Base-by-base conservation (phyloP, 495 filamentous ascomycete species). In the Penicillium cataractarum region DNA sequence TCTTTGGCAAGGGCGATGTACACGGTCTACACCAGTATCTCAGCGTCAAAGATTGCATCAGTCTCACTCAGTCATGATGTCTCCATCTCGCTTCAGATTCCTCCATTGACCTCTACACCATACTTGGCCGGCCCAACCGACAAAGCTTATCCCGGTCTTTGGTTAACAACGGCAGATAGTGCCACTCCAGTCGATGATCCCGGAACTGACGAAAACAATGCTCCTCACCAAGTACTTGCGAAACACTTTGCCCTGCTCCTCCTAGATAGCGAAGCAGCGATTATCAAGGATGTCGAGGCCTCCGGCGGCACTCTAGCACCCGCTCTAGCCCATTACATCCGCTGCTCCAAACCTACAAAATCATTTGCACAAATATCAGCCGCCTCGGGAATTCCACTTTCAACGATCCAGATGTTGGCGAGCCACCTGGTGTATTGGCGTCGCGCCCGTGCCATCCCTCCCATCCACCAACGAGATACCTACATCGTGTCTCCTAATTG, bases 401-500 rank as follows among this genome's bases (percentile, higher is more conserved):
- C 83, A 5, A 90, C 95, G 37, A 89, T 97, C 62, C 90, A 93
- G 60, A 84, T 90, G 68, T 86, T 96, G 52, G 92, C 93, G 12
- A 88, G 90, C 49, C 94, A 98, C 75, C 87, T 99, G 54, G 92
- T 98, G 44, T 96, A 94, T 78, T 97, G 93, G 92, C 86, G 95
- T 32, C 88, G 92, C 54, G 95, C 93, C 37, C 90, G 94, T 39
- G 89, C 93, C 31, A 96, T 99, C 60, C 91, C 92, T 12, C 95
- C 95, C 2, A 83, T 98, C 15, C 92, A 97, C 65, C 89, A 89
- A 35, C 81, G 93, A 33, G 92, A 98, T 71, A 92, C 87, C n/a
- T 99, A 97, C 74, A 90, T 97, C 27, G 87, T 97, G 32, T 95
- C 90, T 24, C 95, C 94, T 0, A 97, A 97, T 72, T 93, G 92